Evolutionary conservation across 208 protist species (phyloP).

Genomic region (Novymonas esmeraldas): DNA sequence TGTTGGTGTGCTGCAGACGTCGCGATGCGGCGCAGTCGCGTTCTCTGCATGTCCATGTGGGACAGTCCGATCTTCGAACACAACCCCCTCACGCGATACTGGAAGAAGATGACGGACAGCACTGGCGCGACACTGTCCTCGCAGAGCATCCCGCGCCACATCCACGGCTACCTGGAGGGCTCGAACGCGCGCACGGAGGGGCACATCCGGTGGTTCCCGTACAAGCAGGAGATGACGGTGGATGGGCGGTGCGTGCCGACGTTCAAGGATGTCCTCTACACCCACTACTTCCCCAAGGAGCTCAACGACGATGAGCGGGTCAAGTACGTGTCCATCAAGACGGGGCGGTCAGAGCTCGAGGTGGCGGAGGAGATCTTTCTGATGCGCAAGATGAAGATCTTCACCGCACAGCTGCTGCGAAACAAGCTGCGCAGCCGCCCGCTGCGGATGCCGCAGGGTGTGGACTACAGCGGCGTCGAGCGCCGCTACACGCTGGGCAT

Average conservation of each 20-base stretch:
- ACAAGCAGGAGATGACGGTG: conserved; percentile 89
- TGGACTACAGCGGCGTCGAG: conserved; percentile 86
- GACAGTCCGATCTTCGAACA: conserved; percentile 83
- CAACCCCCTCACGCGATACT: conserved; percentile 78
- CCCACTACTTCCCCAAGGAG: conserved; percentile 82
- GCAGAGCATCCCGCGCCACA: conserved; percentile 86
- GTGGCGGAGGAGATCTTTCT: conserved; percentile 88
- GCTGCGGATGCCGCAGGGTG: conserved; percentile 74
- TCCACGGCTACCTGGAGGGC: conserved; percentile 86
- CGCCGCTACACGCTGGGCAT: conserved; percentile 81
- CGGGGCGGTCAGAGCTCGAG: conserved; percentile 71
- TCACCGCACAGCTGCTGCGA: conserved; percentile 75
- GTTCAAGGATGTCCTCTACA: conserved; percentile 76
- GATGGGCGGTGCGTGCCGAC: conserved; percentile 79
- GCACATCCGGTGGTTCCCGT: conserved; percentile 83
- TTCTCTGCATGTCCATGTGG: conserved; percentile 72
- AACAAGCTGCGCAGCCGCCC: conserved; percentile 79
- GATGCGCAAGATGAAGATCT: conserved; percentile 89
- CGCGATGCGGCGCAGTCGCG: conserved; percentile 25
- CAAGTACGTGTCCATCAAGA: conserved; percentile 84
- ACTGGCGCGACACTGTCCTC: conserved; percentile 78
- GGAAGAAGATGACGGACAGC: conserved; percentile 84
- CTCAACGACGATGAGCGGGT: conserved; percentile 83
- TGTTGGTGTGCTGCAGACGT: background rate
- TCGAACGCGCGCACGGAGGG: conserved; percentile 69